phyloP scores from a whole-genome alignment of 768 basidiomycete genomes.

The Hygrocybe punicea region DNA sequence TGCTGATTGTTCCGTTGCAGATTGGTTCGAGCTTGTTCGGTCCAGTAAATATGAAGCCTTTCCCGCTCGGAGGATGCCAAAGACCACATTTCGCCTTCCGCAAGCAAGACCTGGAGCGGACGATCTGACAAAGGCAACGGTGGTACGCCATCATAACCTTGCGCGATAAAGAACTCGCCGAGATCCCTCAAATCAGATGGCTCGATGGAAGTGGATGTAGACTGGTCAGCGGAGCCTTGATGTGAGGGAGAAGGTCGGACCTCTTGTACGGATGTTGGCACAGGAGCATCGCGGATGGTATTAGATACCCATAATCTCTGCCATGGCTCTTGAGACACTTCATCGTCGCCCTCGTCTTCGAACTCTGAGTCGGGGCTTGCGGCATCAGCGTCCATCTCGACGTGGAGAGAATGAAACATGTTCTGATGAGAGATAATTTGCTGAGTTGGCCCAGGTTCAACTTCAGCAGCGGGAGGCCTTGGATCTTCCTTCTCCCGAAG shows the following conservation, averaged over 20 bases:
- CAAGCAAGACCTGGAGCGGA: constrained; percentile 37
- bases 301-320: constrained; percentile 13
- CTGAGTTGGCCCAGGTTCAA: background rate
- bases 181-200: constrained; percentile 25
- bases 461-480: background rate
- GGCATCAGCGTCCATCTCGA: constrained; percentile 7
- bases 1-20: constrained; percentile 21
- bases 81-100: constrained; percentile 45
- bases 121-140: constrained; percentile 37
- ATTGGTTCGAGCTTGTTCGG: constrained; percentile 36
- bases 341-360: constrained; percentile 8
- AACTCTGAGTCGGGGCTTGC: constrained; percentile 11
- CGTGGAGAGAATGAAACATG: background rate
- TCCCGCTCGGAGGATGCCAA: constrained; percentile 52
- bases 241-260: background rate
- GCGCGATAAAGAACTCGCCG: constrained; percentile 35
- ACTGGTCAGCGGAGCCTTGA: background rate
- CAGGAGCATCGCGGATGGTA: background rate
- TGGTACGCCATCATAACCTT: constrained; percentile 39
- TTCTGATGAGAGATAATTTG: background rate
- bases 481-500: constrained; percentile 23
- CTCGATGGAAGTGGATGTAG: background rate
- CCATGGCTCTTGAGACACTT: constrained; percentile 33
- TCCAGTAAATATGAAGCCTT: constrained; percentile 47
- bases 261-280: background rate